phyloP scores from a whole-genome alignment of 164 flowering plant genomes.

The Stephania yunnanensis region DNA sequence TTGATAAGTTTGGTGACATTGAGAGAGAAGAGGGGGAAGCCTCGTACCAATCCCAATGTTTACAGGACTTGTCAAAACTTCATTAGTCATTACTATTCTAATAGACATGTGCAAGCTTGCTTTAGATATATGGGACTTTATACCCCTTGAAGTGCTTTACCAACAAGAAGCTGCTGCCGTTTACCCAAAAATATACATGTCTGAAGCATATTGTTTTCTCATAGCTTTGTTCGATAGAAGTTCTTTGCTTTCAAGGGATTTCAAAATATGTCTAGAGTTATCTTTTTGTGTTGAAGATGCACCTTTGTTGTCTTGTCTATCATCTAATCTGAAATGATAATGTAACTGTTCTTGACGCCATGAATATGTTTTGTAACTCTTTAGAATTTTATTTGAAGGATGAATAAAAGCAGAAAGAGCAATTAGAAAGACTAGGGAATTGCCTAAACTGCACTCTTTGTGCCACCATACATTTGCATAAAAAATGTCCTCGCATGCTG shows the following conservation, averaged over 20 bases:
- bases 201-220: background rate
- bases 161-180: background rate
- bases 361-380: too few relatives aligned
- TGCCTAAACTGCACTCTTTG: too few relatives aligned
- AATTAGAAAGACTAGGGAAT: too few relatives aligned
- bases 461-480: too few relatives aligned
- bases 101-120: background rate
- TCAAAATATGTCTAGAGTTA: background rate
- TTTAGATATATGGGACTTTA: background rate
- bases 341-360: background rate
- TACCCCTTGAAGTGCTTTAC: background rate
- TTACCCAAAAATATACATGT: background rate
- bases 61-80: background rate
- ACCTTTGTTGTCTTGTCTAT: background rate
- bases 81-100: too few relatives aligned
- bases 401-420: too few relatives aligned
- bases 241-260: background rate
- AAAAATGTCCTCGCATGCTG: too few relatives aligned
- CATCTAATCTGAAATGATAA: background rate
- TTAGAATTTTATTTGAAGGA: too few relatives aligned
- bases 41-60: constrained; percentile 5
- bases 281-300: background rate
- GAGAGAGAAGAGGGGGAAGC: constrained; percentile 11
- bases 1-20: constrained; percentile 4
- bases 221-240: background rate